Evolutionary conservation across 371 early-diverging fungal species (phyloP).

Genomic region (Apophysomyces sp.): DNA sequence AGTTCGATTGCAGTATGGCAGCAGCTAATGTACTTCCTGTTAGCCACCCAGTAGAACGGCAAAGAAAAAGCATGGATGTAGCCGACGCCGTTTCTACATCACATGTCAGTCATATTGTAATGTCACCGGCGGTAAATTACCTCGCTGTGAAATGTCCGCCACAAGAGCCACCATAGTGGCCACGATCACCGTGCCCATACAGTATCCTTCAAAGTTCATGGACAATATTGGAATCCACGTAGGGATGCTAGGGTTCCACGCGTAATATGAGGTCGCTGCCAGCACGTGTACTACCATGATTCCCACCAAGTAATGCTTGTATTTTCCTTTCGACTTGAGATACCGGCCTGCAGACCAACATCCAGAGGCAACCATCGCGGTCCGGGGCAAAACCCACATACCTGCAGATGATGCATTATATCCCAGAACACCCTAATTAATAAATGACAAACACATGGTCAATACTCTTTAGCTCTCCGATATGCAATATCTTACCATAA

Average conservation of each 20-base stretch:
- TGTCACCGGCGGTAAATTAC: constrained; percentile 9
- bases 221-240: constrained; percentile 15
- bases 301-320: constrained; percentile 20
- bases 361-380: constrained; percentile 32
- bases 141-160: constrained; percentile 33
- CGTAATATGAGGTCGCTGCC: not conserved
- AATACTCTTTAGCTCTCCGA: not conserved
- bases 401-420: constrained; percentile 41
- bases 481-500: constrained; percentile 26
- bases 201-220: constrained; percentile 42
- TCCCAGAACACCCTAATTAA: constrained; percentile 40
- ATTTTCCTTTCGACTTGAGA: constrained; percentile 22
- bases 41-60: constrained; percentile 45
- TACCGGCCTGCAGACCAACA: constrained; percentile 34
- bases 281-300: constrained; percentile 16
- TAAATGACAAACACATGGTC: too few relatives aligned
- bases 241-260: constrained; percentile 10
- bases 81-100: constrained; percentile 37
- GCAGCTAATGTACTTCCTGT: constrained; percentile 37
- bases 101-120: not conserved
- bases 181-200: constrained; percentile 40
- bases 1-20: constrained; percentile 42
- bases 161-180: constrained; percentile 51
- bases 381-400: constrained; percentile 34
- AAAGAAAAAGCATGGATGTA: constrained; percentile 50